phyloP scores from a whole-genome alignment of 139 green algal species.

The Haematococcus lacustris region DNA sequence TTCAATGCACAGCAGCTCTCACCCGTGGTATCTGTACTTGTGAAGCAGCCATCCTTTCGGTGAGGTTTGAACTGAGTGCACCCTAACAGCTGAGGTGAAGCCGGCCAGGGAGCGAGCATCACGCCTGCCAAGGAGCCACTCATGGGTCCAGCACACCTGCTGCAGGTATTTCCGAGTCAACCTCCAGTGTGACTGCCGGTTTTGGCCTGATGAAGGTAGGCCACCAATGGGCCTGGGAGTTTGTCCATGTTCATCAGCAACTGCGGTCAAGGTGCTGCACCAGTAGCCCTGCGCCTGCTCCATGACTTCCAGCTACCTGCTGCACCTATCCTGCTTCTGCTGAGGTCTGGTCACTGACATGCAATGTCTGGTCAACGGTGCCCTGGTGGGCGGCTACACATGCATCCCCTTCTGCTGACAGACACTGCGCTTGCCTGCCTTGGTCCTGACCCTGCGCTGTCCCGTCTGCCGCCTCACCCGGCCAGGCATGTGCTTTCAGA shows the following conservation, averaged over 20 bases:
- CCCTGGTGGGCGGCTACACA: neutral
- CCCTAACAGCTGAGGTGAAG: no score
- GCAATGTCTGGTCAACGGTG: constrained; percentile 10
- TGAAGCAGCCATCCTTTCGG: constrained; percentile 79
- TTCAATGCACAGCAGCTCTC: constrained; percentile 53
- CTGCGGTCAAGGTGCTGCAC: no score
- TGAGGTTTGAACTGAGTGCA: no score
- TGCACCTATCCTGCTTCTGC: no score
- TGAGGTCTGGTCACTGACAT: no score
- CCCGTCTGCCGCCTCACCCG: neutral
- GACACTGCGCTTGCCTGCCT: neutral
- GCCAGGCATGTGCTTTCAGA: constrained; percentile 10
- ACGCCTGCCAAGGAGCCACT: no score
- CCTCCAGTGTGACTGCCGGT: constrained; percentile 87
- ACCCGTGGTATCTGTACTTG: constrained; percentile 59
- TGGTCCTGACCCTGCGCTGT: neutral
- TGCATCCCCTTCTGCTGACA: neutral
- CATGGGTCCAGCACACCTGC: no score
- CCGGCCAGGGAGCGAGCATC: no score
- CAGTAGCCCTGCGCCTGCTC: no score
- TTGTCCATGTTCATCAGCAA: constrained; percentile 45
- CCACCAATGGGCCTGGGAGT: constrained; percentile 39
- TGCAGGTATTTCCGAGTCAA: constrained; percentile 85
- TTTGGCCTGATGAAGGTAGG: constrained; percentile 79
- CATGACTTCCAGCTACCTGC: no score